These are phyloP conservation scores for Heliamphora exappendiculata DNA, from an alignment of 148 eudicot species.

Conservation along the genomic window DNA sequence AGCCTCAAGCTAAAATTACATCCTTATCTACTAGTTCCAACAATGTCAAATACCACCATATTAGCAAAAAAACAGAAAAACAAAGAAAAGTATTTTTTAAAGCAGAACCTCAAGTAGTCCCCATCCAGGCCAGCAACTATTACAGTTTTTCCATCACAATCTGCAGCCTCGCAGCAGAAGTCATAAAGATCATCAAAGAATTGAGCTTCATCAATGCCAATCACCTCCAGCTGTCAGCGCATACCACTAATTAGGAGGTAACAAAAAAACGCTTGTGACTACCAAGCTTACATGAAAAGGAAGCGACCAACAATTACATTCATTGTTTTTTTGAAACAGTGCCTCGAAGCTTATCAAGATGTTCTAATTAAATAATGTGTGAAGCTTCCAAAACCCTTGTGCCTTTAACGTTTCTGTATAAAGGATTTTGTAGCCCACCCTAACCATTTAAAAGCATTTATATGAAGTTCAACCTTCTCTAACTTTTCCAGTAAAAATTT, in stretches of 20 bases:
- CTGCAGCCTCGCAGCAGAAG: constrained; percentile 73
- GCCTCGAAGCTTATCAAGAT: too few species aligned
- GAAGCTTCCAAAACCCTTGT: too few species aligned
- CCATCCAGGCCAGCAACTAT: constrained; percentile 83
- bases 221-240: constrained; percentile 57
- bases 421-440: too few species aligned
- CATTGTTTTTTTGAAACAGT: neutral
- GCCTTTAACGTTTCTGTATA: too few species aligned
- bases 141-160: constrained; percentile 56
- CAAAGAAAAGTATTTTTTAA: constrained; percentile 10
- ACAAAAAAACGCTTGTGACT: too few species aligned
- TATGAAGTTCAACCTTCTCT: neutral
- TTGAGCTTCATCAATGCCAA: constrained; percentile 86
- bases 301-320: too few species aligned
- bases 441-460: too few species aligned
- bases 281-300: neutral
- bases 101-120: constrained; percentile 61
- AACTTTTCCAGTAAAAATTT: neutral
- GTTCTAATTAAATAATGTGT: neutral
- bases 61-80: neutral
- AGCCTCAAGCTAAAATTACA: too few species aligned
- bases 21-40: too few species aligned
- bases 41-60: too few species aligned
- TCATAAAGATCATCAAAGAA: constrained; percentile 76
- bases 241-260: neutral